phyloP scores from a whole-genome alignment of 176 grass and related monocot species.

The Typha latifolia region DNA sequence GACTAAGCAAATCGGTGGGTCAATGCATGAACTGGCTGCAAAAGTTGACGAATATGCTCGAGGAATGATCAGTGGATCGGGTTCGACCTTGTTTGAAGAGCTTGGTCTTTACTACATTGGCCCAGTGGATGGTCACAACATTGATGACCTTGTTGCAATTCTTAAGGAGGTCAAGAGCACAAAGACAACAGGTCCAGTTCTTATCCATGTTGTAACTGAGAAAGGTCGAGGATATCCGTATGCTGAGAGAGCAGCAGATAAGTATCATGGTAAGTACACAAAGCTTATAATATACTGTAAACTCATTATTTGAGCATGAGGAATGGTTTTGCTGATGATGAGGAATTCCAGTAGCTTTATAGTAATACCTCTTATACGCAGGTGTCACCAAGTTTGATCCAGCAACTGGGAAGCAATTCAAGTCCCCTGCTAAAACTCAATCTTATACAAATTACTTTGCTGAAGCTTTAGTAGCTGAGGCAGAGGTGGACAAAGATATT shows the following conservation, averaged over 20 bases:
- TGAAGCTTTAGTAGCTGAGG: conserved; percentile 80
- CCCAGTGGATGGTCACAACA: conserved; percentile 90
- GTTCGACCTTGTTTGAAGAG: conserved; percentile 83
- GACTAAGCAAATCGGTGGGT: conserved; percentile 88
- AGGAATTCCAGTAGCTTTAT: background rate
- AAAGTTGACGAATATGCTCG: conserved; percentile 99
- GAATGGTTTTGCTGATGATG: background rate
- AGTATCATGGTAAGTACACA: conserved; percentile 67
- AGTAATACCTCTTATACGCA: background rate
- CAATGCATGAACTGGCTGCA: conserved; percentile 79
- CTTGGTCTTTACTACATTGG: conserved; percentile 98
- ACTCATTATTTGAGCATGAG: no score
- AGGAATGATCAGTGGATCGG: conserved; percentile 95
- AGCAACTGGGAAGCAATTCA: conserved; percentile 89
- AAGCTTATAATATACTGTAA: background rate
- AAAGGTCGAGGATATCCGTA: conserved; percentile 97
- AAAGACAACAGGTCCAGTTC: conserved; percentile 81
- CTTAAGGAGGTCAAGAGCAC: conserved; percentile 88
- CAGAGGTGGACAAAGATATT: conserved; percentile 73
- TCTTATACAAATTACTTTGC: conserved; percentile 97
- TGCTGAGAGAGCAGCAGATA: conserved; percentile 87
- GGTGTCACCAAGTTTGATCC: conserved; percentile 90
- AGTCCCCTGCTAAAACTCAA: conserved; percentile 48
- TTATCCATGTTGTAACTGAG: conserved; percentile 92
- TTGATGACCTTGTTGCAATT: conserved; percentile 82